Conservation (phyloP, 176 grass and related monocot genomes). For the Puya raimondii region DNA sequence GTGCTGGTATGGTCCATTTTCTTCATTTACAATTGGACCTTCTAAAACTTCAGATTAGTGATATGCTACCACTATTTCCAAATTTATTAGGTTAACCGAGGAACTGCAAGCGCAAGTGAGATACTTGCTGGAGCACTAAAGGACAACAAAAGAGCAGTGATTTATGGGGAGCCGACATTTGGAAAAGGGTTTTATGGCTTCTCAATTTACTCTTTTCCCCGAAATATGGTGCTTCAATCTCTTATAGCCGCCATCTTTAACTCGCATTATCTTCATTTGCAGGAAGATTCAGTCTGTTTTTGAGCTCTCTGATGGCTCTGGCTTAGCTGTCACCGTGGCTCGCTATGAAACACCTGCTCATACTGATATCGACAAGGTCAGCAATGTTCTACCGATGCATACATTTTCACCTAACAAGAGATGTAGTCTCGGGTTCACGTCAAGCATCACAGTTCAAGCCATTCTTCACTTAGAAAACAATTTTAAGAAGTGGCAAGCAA, state of each 20-base stretch:
- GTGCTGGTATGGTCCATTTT: constrained; percentile 55
- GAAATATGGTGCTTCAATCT: background rate
- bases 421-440: background rate
- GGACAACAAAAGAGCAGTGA: constrained; percentile 82
- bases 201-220: background rate
- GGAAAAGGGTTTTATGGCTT: constrained; percentile 65
- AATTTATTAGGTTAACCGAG: constrained; percentile 79
- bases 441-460: background rate
- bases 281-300: constrained; percentile 96
- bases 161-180: constrained; percentile 90
- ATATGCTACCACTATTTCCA: background rate
- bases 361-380: constrained; percentile 81
- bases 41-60: background rate
- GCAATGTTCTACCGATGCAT: background rate
- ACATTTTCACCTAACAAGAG: background rate
- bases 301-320: constrained; percentile 83
- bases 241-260: background rate
- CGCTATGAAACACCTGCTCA: constrained; percentile 84
- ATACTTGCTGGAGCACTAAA: constrained; percentile 93
- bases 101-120: constrained; percentile 92
- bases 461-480: background rate
- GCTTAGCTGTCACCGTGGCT: constrained; percentile 68
- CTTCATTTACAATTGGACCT: background rate
- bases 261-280: constrained; percentile 7
- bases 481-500: background rate